Evolutionary conservation across 768 basidiomycete species (phyloP), one percentile per base, ranked within the genome.

Genomic region (Phaffia tasmanica): DNA sequence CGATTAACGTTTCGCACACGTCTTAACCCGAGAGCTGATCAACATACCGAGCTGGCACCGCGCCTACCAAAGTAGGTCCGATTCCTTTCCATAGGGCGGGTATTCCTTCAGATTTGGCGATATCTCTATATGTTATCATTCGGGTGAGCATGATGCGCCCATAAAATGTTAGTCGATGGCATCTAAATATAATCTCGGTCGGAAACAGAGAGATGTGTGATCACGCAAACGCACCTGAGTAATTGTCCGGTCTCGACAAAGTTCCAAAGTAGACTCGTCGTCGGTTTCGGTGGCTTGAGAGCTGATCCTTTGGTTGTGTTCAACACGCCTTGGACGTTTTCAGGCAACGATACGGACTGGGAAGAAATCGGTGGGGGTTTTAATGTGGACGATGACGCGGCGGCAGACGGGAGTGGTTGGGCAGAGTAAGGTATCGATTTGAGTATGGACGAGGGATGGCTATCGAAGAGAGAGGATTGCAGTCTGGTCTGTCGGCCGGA

Each of bases 211-310:
- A 11, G 35, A 42, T 42, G 11, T 42, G 11, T 11, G 35, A 42
- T 42, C 35, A 57, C 29, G 58, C 35, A 67, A 46, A 71, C 82
- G 71, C 70, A 92, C 93, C 87, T 83, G 55, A 97, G 81, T 67
- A 98, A 89, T 71, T 88, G 84, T 0, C 85, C 85, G 0, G 94
- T 97, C 79, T 99, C 94, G 0, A 94, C 89, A 74, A 99, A 97
- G 73, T 95, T 86, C 81, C 85, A 94, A 15, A 97, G 76, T 2
- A 94, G 76, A 56, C 49, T 6, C 86, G 85, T 23, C 78, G 72
- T 48, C 72, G 62, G 42, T 54, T n/a, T 59, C 62, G 6, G 66
- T 55, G 19, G 61, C 60, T 16, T 61, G 30, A 48, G 56, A 49
- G 21, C 35, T 27, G 63, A 54, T 1, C 53, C 46, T 18, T 30